phyloP scores from a whole-genome alignment of 2,329 filamentous ascomycete species.

The Tolypocladium inflatum region DNA sequence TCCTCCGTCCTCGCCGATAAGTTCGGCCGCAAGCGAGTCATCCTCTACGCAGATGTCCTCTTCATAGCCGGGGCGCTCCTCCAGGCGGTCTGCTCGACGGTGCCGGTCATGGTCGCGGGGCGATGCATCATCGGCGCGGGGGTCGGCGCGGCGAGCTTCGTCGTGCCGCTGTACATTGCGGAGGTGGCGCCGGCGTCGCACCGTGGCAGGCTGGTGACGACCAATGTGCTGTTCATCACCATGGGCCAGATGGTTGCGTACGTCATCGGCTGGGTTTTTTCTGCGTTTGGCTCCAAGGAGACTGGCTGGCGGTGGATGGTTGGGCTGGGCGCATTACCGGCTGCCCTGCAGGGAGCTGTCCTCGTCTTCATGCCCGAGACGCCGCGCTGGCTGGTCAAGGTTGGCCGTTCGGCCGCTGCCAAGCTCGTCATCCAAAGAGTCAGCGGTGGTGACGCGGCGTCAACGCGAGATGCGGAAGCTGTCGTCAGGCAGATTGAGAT shows the following conservation, averaged over 20 bases:
- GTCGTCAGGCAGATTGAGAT: slow-evolving; percentile 61
- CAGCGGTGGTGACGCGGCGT: slow-evolving; percentile 40
- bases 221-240: slow-evolving; percentile 76
- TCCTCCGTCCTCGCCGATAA: slow-evolving; percentile 55
- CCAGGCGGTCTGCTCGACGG: slow-evolving; percentile 50
- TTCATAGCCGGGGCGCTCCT: slow-evolving; percentile 59
- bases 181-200: slow-evolving; percentile 72
- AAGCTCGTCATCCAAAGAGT: slow-evolving; percentile 55
- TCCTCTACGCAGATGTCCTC: slow-evolving; percentile 54
- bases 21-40: slow-evolving; percentile 51
- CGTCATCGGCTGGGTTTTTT: slow-evolving; percentile 68
- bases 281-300: slow-evolving; percentile 36
- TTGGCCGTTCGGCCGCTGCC: slow-evolving; percentile 52
- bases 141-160: slow-evolving; percentile 69
- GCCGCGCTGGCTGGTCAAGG: slow-evolving; percentile 75
- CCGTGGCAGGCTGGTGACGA: slow-evolving; percentile 71
- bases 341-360: slow-evolving; percentile 58
- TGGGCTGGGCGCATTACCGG: slow-evolving; percentile 71
- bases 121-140: slow-evolving; percentile 61
- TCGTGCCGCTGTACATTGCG: slow-evolving; percentile 80
- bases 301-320: slow-evolving; percentile 89
- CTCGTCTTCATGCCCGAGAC: slow-evolving; percentile 75
- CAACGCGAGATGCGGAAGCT: slow-evolving; percentile 39
- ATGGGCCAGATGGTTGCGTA: slow-evolving; percentile 86
- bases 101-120: slow-evolving; percentile 57